Conservation (phyloP, 83 land plant species). For the Thuja plicata region DNA sequence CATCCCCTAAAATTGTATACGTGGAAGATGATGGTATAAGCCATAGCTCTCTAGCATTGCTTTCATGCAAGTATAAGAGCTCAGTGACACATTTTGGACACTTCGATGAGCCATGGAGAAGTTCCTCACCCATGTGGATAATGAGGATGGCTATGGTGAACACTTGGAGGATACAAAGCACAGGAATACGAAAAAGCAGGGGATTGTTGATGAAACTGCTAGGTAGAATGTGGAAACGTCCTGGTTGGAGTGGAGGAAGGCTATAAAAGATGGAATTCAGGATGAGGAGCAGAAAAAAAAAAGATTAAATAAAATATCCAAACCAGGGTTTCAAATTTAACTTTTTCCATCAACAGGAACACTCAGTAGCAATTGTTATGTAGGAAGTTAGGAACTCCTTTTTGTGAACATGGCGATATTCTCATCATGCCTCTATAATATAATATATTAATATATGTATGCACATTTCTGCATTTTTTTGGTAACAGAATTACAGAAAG, state of each 20-base stretch:
- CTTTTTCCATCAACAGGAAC: not conserved
- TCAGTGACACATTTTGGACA: too few species aligned
- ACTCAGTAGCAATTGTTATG: not conserved
- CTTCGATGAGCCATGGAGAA: too few species aligned
- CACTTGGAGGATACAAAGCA: too few species aligned
- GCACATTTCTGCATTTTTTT: not conserved
- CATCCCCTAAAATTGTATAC: too few species aligned
- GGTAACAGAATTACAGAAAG: not conserved
- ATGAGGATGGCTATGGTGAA: too few species aligned
- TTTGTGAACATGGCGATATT: not conserved
- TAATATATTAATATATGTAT: not conserved
- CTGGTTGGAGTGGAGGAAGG: not conserved
- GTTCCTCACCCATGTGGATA: too few species aligned
- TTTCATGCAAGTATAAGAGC: too few species aligned
- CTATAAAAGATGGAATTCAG: not conserved
- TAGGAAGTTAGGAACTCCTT: not conserved
- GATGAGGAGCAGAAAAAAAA: not conserved
- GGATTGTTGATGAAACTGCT: not conserved
- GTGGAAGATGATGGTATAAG: too few species aligned
- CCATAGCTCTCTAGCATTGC: too few species aligned
- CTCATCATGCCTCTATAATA: not conserved
- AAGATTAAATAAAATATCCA: not conserved
- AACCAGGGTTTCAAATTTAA: not conserved
- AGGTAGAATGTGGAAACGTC: not conserved
- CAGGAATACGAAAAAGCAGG: not conserved